Base-by-base conservation (phyloP, 441 rosid species). In the Biscutella auriculata region DNA sequence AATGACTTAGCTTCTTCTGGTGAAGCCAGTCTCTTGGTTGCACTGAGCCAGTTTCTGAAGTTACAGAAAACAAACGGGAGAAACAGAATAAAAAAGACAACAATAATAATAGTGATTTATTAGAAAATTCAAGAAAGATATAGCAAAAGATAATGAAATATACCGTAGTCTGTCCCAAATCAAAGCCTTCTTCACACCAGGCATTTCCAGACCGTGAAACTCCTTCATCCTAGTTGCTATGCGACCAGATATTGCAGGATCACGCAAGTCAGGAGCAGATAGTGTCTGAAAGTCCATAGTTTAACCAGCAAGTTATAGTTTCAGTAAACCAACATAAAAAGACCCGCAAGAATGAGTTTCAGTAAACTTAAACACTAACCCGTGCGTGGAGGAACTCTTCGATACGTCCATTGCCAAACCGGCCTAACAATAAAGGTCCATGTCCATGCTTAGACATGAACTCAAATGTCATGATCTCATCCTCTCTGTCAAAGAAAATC, bases 381-480 rank as follows among this genome's bases (percentile, higher is more conserved):
- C 90, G 75, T 8, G 98, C 95, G 70, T 70, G 70, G 59, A 93
- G 84, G 76, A 88, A 93, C 79, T 88, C 97, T 67, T 93, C 98
- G 33, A 93, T 75, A 40, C 92, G 80, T 54, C 98, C 97, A 73
- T 72, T 87, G 1, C 73, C 74, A 52, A 93, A 88, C 62, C 98
- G 70, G 5, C 78, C 87, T 17, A 93, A 75, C 64, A 93, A 67
- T 57, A 81, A 74, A 25, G 98, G 97, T 19, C 98, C 98, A 64
- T 78, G 87, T 27, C 98, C 97, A 64, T 83, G 74, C 56, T 80
- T 87, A 6, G 97, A 93, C 82, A 88, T 84, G 49, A 76, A 87
- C 78, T 88, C 97, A 73, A 88, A 88, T 0, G 95, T 92, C 73
- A 69, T 71, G 49, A 88, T 84, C 85, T 92, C 97, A 61, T 81